A percentile compares a stretch with the other conserved stretches of the same genome.
phyloP scores from a whole-genome alignment of 345 rosid species.

The Adansonia digitata region DNA sequence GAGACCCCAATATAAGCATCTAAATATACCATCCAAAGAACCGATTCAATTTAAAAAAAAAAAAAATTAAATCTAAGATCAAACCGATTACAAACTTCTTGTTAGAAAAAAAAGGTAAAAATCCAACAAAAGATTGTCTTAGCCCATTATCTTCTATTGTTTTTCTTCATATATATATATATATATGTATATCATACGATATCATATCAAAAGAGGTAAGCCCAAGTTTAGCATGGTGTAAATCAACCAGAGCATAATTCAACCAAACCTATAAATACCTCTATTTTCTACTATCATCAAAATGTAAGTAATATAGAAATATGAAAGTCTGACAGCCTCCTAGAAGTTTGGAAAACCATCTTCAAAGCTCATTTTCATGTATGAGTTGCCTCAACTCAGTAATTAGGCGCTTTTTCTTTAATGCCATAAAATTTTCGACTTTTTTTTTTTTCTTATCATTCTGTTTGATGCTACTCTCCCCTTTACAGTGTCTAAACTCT shows the following conservation, averaged over 20 bases:
- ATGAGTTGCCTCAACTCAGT: neutral
- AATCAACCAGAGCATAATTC: neutral
- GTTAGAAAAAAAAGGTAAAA: too few species aligned
- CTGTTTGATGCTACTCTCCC: neutral
- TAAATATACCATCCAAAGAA: too few species aligned
- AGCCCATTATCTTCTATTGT: neutral
- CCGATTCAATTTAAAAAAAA: too few species aligned
- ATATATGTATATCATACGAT: too few species aligned
- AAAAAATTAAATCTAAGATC: too few species aligned
- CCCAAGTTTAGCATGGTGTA: neutral
- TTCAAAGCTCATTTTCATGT: neutral
- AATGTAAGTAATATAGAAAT: neutral
- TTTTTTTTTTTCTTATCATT: neutral
- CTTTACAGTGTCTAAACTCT: neutral
- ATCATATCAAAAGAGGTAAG: neutral
- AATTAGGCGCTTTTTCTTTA: constrained; percentile 15
- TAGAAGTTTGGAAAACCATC: neutral
- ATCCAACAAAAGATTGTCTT: neutral
- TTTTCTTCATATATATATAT: too few species aligned
- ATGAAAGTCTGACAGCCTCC: neutral
- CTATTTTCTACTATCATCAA: neutral
- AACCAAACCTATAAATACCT: neutral
- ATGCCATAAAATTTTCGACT: neutral
- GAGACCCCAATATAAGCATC: too few species aligned
- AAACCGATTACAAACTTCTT: too few species aligned